These are phyloP conservation scores for Cymbomonas tetramitiformis DNA, from an alignment of 139 green algal genomes.

Conservation along the genomic window DNA sequence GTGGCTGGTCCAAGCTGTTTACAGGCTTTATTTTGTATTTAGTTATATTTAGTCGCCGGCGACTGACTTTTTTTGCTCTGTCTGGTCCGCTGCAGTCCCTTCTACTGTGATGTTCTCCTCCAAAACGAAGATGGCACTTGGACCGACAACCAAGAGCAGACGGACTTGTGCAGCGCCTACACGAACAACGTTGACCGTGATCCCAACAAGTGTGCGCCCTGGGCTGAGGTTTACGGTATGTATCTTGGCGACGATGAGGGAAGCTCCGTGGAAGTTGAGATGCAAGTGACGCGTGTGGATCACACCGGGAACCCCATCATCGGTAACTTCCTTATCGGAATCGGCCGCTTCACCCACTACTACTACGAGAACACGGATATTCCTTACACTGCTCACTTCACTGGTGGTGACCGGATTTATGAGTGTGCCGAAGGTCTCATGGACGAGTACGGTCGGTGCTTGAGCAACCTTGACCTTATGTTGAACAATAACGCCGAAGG, in stretches of 20 bases:
- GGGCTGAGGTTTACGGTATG: constrained; percentile 12
- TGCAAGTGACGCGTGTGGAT: neutral
- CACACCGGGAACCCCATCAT: neutral
- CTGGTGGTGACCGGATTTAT: constrained; percentile 16
- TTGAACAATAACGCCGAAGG: constrained; percentile 26
- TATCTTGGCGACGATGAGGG: constrained; percentile 17
- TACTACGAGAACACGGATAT: constrained; percentile 3
- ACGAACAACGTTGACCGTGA: constrained; percentile 4
- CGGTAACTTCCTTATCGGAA: constrained; percentile 14
- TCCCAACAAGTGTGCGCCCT: constrained; percentile 6
- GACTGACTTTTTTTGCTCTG: too few species aligned
- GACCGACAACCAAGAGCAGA: neutral
- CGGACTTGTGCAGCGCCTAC: neutral
- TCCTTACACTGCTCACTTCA: constrained; percentile 23
- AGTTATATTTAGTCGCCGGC: too few species aligned
- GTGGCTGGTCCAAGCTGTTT: too few species aligned
- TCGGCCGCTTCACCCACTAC: constrained; percentile 4
- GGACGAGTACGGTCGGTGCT: neutral
- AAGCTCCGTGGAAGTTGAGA: neutral
- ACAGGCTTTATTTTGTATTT: too few species aligned
- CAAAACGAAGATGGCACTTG: neutral
- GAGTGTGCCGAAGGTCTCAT: constrained; percentile 10
- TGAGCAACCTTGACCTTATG: constrained; percentile 1
- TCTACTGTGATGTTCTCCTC: neutral
- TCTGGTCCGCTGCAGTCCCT: too few species aligned